Base-by-base conservation (phyloP, 768 basidiomycete genomes). In the Lactifluus volemus region DNA sequence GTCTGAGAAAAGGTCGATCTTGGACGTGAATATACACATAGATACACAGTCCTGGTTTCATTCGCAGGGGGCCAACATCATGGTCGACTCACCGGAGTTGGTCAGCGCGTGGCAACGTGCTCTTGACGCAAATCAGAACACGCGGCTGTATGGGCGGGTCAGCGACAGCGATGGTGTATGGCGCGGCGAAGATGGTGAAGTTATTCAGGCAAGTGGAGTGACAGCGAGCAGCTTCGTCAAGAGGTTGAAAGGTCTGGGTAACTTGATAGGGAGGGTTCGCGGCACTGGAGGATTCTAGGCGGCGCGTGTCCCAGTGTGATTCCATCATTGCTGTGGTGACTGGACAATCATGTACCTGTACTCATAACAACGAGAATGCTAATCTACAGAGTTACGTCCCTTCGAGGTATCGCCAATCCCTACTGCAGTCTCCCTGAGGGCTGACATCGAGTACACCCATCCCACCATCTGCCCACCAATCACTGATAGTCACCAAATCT, bases 31-130 rank as follows among this genome's bases (percentile, higher is more conserved):
- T 11, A 38, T 10, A 38, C 38, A 38, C 11, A 10, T 67, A 78
- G 84, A 84, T 61, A 79, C 82, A 7, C 86, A 88, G 67, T 81
- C 79, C 6, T 88, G 85, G 85, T 86, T 78, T 73, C 87, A 89
- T 70, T 83, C 81, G 48, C 82, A 85, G 62, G 87, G 89, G 67
- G 76, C 82, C 65, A 88, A 89, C 72, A 66, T 81, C 59, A 75
- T 83, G 72, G 70, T 82, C 60, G 80, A 83, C 72, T 76, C 73
- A 10, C 70, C 72, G 42, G 69, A 77, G 63, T 71, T 82, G 66
- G 75, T 77, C 55, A 49, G 66, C 25, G 78, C 79, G 60, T 79
- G 81, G 80, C 72, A 77, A 68, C 72, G 73, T 44, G 73, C 72
- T 21, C 65, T 79, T 32, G 65, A 72, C 21, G 68, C 70, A 39